Percentiles rank a stretch among this genome's conserved stretches.
Conservation (phyloP, 441 rosid species). For the Euphorbia corollata region DNA sequence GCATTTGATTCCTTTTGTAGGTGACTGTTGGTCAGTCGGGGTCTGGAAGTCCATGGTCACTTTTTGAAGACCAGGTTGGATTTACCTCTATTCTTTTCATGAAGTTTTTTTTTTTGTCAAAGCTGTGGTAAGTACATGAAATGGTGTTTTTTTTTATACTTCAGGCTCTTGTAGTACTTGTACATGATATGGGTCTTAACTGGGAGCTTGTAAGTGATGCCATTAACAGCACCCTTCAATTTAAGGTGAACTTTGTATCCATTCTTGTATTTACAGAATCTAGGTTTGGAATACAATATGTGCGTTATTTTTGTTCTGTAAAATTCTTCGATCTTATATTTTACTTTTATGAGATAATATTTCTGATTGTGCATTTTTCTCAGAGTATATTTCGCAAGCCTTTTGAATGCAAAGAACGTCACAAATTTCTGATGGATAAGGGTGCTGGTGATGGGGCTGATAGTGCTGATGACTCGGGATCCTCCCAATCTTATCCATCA, state of each 20-base stretch:
- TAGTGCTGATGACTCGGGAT: conserved; percentile 98
- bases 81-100: conserved; percentile 13
- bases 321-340: conserved; percentile 5
- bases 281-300: conserved; percentile 1
- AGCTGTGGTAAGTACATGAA: conserved; percentile 19
- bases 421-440: conserved; percentile 83
- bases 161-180: conserved; percentile 98
- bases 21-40: conserved; percentile 68
- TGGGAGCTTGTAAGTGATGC: conserved; percentile 99
- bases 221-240: conserved; percentile 78
- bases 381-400: conserved; percentile 94
- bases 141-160: conserved; percentile 20
- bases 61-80: conserved; percentile 92
- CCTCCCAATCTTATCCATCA: conserved; percentile 97
- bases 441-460: conserved; percentile 94
- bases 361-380: conserved; percentile 24
- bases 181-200: conserved; percentile 99
- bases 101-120: conserved; percentile 15
- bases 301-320: conserved; percentile 1
- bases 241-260: conserved; percentile 49
- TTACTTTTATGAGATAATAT: not conserved
- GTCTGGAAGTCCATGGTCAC: conserved; percentile 86
- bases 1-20: conserved; percentile 40
- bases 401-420: conserved; percentile 96
- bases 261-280: conserved; percentile 6